Percentiles rank a stretch among this genome's conserved stretches.
Conservation (phyloP, 345 rosid genomes). For the Toxicodendron radicans region DNA sequence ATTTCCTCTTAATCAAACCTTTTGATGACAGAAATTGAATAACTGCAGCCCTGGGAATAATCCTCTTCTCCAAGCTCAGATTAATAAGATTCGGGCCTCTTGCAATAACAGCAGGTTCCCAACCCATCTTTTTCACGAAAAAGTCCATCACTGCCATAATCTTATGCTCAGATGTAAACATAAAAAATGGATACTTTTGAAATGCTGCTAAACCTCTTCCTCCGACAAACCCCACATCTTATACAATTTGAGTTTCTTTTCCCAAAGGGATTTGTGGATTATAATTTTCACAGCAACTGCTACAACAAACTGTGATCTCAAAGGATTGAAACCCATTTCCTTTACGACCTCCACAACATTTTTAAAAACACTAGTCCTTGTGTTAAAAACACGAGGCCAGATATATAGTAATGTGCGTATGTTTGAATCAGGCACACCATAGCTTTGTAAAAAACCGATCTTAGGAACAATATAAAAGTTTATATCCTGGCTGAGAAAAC, state of each 20-base stretch:
- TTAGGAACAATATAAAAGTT: not conserved
- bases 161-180: constrained; percentile 2
- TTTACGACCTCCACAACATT: constrained; percentile 22
- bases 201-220: constrained; percentile 27
- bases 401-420: not conserved
- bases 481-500: not conserved
- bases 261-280: constrained; percentile 24
- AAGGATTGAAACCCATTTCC: constrained; percentile 32
- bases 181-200: not conserved
- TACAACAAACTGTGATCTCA: not conserved
- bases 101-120: not conserved
- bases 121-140: constrained; percentile 23
- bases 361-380: not conserved
- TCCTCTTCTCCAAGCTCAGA: constrained; percentile 16
- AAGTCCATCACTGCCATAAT: constrained; percentile 15
- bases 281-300: constrained; percentile 4
- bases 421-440: constrained; percentile 21
- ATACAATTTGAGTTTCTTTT: constrained; percentile 20
- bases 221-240: constrained; percentile 37
- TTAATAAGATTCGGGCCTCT: not conserved
- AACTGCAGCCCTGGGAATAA: constrained; percentile 7
- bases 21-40: constrained; percentile 7
- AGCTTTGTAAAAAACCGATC: constrained; percentile 1
- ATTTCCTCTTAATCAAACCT: not conserved
- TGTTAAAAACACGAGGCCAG: not conserved